A percentile compares a stretch with the other conserved stretches of the same genome.
Evolutionary conservation across 257 asterid genomes (phyloP).

Genomic region (Avicennia marina): DNA sequence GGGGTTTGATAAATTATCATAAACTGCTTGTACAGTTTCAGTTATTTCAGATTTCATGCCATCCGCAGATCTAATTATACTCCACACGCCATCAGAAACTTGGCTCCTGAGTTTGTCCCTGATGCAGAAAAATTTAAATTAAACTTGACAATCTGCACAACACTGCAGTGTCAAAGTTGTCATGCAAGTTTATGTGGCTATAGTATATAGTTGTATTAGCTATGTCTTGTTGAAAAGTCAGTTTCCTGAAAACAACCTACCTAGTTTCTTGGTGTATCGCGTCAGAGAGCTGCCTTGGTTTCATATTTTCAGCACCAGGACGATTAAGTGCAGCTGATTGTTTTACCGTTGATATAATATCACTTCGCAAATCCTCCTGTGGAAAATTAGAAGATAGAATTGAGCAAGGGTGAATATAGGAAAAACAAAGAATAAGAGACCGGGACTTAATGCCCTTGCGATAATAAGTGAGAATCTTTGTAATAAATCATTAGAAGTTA

Average conservation of each 20-base stretch:
- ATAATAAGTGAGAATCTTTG: no score
- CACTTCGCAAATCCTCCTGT: conserved; percentile 66
- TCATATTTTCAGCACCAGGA: conserved; percentile 80
- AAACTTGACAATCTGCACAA: conserved; percentile 4
- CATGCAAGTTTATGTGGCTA: not conserved
- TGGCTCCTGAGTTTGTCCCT: conserved; percentile 76
- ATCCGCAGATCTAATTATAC: conserved; percentile 62
- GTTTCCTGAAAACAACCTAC: conserved; percentile 28
- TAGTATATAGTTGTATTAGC: not conserved
- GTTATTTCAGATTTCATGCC: conserved; percentile 72
- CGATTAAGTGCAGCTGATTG: conserved; percentile 66
- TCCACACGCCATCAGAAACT: conserved; percentile 81
- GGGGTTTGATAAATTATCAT: conserved; percentile 50
- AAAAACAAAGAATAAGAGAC: not conserved
- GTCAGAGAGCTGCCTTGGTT: conserved; percentile 92
- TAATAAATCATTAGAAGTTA: no score
- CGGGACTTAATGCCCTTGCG: not conserved
- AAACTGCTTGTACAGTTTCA: conserved; percentile 75
- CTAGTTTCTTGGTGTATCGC: conserved; percentile 92
- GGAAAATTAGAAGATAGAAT: conserved; percentile 10
- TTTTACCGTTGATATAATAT: conserved; percentile 59
- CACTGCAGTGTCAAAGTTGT: not conserved
- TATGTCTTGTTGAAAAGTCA: not conserved
- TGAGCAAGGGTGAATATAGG: not conserved
- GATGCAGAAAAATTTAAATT: conserved; percentile 15